Conservation (phyloP, 805 yeast genomes). For the Candida quercuum region DNA sequence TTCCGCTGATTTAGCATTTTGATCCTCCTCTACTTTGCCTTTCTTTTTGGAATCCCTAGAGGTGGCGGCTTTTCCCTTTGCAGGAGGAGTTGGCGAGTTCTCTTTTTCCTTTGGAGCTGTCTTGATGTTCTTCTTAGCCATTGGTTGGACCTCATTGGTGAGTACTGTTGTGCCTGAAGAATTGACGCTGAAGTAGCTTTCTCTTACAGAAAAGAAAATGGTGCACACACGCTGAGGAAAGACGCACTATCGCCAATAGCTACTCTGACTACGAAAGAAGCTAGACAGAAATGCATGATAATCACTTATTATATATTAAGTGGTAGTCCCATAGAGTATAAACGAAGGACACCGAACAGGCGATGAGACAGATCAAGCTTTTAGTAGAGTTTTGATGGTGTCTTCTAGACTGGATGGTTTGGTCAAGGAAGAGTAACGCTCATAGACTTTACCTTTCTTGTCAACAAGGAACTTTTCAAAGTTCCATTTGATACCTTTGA, state of each 20-base stretch:
- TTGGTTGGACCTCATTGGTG: neutral
- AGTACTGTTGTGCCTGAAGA: neutral
- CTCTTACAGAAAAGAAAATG: too few relatives aligned
- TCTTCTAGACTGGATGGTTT: slow-evolving; percentile 58
- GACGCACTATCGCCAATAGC: neutral
- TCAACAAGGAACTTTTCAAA: slow-evolving; percentile 69
- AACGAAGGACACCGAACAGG: neutral
- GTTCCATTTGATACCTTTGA: slow-evolving; percentile 73
- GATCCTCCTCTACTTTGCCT: slow-evolving; percentile 12
- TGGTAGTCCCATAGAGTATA: too few relatives aligned
- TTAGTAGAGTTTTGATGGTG: slow-evolving; percentile 53
- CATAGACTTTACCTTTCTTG: slow-evolving; percentile 55
- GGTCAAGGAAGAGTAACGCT: slow-evolving; percentile 61
- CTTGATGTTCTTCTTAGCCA: slow-evolving; percentile 13
- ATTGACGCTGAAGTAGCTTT: too few relatives aligned
- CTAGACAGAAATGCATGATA: too few relatives aligned
- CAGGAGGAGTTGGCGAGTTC: slow-evolving; percentile 10
- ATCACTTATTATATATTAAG: too few relatives aligned
- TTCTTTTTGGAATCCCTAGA: too few relatives aligned
- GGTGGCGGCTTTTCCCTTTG: slow-evolving; percentile 1
- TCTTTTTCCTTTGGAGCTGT: slow-evolving; percentile 1
- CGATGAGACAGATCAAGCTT: slow-evolving; percentile 20
- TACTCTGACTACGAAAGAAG: too few relatives aligned
- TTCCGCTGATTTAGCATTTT: slow-evolving; percentile 1
- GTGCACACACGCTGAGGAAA: neutral